These are phyloP conservation scores for Botryotinia convoluta DNA, from an alignment of 2,329 filamentous ascomycete genomes.

Conservation along the genomic window DNA sequence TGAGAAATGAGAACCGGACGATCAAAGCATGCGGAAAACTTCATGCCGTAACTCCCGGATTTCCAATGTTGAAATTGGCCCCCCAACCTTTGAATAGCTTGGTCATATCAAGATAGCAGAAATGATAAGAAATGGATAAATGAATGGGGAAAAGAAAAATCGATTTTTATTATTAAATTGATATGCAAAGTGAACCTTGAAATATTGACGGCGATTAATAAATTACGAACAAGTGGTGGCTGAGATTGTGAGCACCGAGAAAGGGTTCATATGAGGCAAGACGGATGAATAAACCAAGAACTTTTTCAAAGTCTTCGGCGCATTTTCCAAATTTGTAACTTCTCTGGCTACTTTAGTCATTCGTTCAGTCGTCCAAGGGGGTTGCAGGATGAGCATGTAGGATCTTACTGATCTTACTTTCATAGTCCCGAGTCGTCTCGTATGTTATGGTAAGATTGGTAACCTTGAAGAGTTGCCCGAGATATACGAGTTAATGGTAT, in stretches of 20 bases:
- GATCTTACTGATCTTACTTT: background rate
- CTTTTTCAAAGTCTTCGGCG: background rate
- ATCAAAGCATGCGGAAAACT: conserved; percentile 3
- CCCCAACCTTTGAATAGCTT: background rate
- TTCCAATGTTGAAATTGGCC: background rate
- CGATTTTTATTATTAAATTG: background rate
- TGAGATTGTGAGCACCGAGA: background rate
- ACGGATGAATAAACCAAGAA: background rate
- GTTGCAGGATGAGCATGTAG: background rate
- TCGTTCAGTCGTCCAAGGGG: background rate
- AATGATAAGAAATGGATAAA: background rate
- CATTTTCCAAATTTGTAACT: background rate
- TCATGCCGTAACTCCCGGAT: background rate
- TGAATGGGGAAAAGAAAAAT: background rate
- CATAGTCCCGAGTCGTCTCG: background rate
- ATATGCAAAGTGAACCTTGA: background rate
- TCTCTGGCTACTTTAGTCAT: background rate
- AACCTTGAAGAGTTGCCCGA: background rate
- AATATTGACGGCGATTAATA: background rate
- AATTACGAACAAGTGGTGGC: background rate
- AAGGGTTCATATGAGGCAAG: background rate
- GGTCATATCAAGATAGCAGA: background rate
- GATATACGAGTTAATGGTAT: background rate
- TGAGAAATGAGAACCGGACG: background rate
- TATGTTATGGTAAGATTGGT: background rate